Evolutionary conservation across 768 basidiomycete species (phyloP), one percentile per base, ranked within the genome.

Genomic region (Boletus fagicola): DNA sequence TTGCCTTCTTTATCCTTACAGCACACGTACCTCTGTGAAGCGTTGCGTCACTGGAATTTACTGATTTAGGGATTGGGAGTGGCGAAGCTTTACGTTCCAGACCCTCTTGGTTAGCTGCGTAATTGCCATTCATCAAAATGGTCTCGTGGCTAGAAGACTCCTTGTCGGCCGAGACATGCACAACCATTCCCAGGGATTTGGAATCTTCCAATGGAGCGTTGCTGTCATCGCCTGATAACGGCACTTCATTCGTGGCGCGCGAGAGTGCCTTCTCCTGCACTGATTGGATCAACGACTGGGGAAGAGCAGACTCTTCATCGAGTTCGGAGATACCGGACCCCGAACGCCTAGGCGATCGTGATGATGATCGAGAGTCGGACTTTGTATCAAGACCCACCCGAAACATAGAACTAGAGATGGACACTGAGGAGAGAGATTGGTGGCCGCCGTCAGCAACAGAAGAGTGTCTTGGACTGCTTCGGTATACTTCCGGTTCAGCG

Each of bases 331-430:
- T 64, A 63, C 59, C 65, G 63, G 71, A 59, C 63, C 58, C 64
- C 53, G 56, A 61, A 35, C 22, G 51, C 35, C 54, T 57, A 52
- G 85, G 85, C n/a, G 84, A 85, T 48, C 80, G 80, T 59, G 83
- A 84, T 38, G 73, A 71, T 40, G 81, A 80, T 62, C 80, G 75
- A 50, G 78, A 77, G 65, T 72, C 72, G 49, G 68, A 57, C 48
- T 70, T 75, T 61, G 75, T 73, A 52, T 65, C 66, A 46, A 66
- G 65, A 42, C 64, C 68, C 43, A 72, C 72, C 44, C 60, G 65
- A 56, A 66, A 68, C 20, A 70, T 52, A 36, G 74, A 71, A 46
- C 70, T 68, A 57, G 71, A 72, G 44, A 53, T 62, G 30, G 66
- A 62, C 16, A 28, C 49, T 2, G 65, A 65, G 24, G 65, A 59